Evolutionary conservation across 305 asterid species (phyloP).

Genomic region (Striga hermonthica): DNA sequence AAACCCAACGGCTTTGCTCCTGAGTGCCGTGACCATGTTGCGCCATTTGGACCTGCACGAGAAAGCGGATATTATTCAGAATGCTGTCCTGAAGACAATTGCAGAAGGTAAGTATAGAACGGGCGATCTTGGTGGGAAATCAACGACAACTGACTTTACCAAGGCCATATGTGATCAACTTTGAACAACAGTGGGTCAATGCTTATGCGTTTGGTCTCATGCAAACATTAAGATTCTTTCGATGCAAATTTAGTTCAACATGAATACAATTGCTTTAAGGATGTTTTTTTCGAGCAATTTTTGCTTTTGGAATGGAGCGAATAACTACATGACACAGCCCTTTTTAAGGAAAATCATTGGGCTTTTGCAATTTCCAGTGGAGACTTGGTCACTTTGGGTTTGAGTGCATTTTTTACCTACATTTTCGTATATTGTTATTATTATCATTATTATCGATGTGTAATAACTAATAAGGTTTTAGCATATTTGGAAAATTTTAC

Average conservation of each 20-base stretch:
- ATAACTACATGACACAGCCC: conserved; percentile 26
- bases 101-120: conserved; percentile 96
- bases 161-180: conserved; percentile 83
- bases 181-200: conserved; percentile 33
- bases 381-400: neutral
- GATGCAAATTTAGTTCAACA: conserved; percentile 27
- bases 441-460: neutral
- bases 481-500: no score
- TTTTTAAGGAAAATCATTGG: neutral
- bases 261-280: conserved; percentile 21
- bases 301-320: conserved; percentile 33
- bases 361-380: conserved; percentile 16
- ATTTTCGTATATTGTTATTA: neutral
- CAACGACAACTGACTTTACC: conserved; percentile 86
- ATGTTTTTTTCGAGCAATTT: conserved; percentile 32
- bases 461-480: neutral
- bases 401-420: neutral
- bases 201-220: conserved; percentile 40
- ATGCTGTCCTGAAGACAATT: conserved; percentile 77
- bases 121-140: conserved; percentile 88
- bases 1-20: conserved; percentile 94
- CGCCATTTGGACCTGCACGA: conserved; percentile 80
- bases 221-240: conserved; percentile 33
- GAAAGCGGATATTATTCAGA: conserved; percentile 82
- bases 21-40: conserved; percentile 83